Conservation (phyloP, 495 filamentous ascomycete species). For the Aspergillus cavernicola region DNA sequence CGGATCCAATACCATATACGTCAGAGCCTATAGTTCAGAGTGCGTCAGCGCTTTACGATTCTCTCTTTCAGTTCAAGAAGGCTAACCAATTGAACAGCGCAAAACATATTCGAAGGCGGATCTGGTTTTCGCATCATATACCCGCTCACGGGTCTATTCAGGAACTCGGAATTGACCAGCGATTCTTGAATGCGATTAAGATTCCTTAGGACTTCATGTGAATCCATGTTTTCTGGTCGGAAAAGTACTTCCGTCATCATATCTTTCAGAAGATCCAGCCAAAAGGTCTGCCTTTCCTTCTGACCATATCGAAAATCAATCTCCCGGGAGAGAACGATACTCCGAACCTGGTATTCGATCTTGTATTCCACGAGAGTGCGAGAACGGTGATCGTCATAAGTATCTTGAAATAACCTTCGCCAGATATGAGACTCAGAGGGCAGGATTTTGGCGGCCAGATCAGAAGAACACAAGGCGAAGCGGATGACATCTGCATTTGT, state of each 20-base stretch:
- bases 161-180: conserved; percentile 18
- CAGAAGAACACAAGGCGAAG: conserved; percentile 28
- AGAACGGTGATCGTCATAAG: conserved; percentile 29
- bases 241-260: conserved; percentile 25
- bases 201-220: conserved; percentile 29
- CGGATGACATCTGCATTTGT: conserved; percentile 29
- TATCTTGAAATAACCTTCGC: conserved; percentile 28
- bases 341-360: conserved; percentile 29
- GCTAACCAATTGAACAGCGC: conserved; percentile 31
- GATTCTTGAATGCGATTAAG: conserved; percentile 17
- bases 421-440: conserved; percentile 27
- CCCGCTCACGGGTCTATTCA: conserved; percentile 20
- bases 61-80: not conserved
- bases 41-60: not conserved
- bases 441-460: conserved; percentile 18
- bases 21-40: conserved; percentile 25
- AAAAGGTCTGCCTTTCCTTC: conserved; percentile 20
- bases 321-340: conserved; percentile 22
- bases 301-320: conserved; percentile 20
- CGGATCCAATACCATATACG: conserved; percentile 25
- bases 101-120: conserved; percentile 23
- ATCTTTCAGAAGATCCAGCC: conserved; percentile 29
- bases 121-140: conserved; percentile 3
- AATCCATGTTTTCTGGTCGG: not conserved
- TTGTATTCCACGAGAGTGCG: conserved; percentile 24